A percentile compares a stretch with the other conserved stretches of the same genome.
Conservation (phyloP, 2,329 filamentous ascomycete species). For the Ustulina deusta region DNA sequence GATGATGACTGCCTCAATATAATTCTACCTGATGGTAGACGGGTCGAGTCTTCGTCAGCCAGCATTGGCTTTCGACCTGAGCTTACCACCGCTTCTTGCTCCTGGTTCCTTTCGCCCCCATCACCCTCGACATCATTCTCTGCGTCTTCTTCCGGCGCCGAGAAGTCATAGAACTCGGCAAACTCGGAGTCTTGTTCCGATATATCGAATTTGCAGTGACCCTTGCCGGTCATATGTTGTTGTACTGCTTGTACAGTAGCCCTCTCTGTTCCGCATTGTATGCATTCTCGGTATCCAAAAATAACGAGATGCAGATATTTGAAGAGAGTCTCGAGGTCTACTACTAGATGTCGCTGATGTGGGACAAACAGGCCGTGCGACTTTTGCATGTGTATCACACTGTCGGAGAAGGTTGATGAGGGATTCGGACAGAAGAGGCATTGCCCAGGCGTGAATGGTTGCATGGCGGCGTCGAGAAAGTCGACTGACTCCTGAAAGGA, state of each 20-base stretch:
- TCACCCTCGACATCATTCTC: slow-evolving; percentile 31
- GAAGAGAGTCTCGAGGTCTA: slow-evolving; percentile 62
- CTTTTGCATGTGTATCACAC: slow-evolving; percentile 60
- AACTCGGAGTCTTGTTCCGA: slow-evolving; percentile 44
- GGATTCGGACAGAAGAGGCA: slow-evolving; percentile 44
- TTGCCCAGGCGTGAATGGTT: slow-evolving; percentile 43
- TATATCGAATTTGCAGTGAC: slow-evolving; percentile 47
- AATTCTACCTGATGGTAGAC: slow-evolving; percentile 45
- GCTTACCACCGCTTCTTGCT: slow-evolving; percentile 7
- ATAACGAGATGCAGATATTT: slow-evolving; percentile 63
- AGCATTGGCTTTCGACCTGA: slow-evolving; percentile 33
- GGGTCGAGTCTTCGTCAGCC: slow-evolving; percentile 43
- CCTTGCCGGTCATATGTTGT: slow-evolving; percentile 54
- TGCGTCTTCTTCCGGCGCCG: slow-evolving; percentile 31
- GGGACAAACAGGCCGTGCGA: slow-evolving; percentile 61
- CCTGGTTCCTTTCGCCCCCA: slow-evolving; percentile 6
- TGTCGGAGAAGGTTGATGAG: slow-evolving; percentile 38
- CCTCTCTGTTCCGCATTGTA: slow-evolving; percentile 61
- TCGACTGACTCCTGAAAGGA: slow-evolving; percentile 29
- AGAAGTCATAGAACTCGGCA: slow-evolving; percentile 48
- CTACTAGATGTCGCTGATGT: slow-evolving; percentile 53
- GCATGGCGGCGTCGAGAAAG: slow-evolving; percentile 35
- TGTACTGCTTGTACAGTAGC: slow-evolving; percentile 59
- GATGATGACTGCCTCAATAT: slow-evolving; percentile 43
- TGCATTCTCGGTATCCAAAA: slow-evolving; percentile 61